Evolutionary conservation across 192 early-diverging fungal genomes (phyloP).

Genomic region (Coemansia guatemalensis): DNA sequence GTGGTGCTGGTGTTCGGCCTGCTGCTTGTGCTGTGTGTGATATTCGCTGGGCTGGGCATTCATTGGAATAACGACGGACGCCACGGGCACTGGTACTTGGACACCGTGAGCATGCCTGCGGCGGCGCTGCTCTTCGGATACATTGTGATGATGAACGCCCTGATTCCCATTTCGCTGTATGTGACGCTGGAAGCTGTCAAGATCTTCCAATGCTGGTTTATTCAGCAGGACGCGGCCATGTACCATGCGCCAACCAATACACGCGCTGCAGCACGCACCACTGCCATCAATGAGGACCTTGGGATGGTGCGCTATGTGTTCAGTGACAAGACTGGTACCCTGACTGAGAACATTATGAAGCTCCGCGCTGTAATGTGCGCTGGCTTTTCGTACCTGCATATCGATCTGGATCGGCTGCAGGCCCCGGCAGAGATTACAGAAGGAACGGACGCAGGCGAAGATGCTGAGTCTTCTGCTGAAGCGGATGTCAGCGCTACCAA

Average conservation of each 20-base stretch:
- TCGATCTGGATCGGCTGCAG: conserved; percentile 58
- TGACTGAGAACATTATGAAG: conserved; percentile 86
- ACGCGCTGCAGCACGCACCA: conserved; percentile 74
- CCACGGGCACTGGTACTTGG: conserved; percentile 57
- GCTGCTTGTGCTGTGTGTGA: conserved; percentile 57
- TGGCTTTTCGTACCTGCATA: conserved; percentile 61
- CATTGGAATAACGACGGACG: conserved; percentile 45
- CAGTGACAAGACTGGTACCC: conserved; percentile 87
- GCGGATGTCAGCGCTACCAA: background rate
- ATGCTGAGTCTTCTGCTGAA: background rate
- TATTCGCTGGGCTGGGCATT: conserved; percentile 56
- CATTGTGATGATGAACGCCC: conserved; percentile 79
- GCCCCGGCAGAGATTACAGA: background rate
- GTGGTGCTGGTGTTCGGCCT: conserved; percentile 68
- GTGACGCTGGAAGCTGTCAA: conserved; percentile 87
- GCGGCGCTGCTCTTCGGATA: conserved; percentile 60
- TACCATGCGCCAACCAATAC: conserved; percentile 70
- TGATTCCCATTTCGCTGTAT: conserved; percentile 88
- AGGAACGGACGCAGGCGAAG: background rate
- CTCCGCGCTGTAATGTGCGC: conserved; percentile 68
- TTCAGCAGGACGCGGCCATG: conserved; percentile 77
- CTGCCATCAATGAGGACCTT: conserved; percentile 84
- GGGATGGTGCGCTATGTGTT: conserved; percentile 87
- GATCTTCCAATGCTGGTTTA: conserved; percentile 68
- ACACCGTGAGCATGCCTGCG: conserved; percentile 20